Conservation (phyloP, 2,329 filamentous ascomycete species). For the Cladophialophora yegresii region DNA sequence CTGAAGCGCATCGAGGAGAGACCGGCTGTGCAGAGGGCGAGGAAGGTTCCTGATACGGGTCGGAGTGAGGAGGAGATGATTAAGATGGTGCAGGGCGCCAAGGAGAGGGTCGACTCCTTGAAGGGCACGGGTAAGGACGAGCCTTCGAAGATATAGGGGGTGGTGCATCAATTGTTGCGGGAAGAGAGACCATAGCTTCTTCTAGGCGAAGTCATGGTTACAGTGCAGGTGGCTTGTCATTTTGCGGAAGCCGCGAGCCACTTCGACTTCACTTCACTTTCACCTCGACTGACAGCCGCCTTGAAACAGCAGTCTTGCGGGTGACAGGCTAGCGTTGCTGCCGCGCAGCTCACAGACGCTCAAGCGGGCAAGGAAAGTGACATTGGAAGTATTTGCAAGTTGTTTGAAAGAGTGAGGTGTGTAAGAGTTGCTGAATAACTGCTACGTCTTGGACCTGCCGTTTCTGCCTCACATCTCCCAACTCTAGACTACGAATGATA, state of each 20-base stretch:
- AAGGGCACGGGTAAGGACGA: constrained; percentile 30
- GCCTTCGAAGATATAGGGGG: neutral
- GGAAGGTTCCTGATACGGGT: constrained; percentile 14
- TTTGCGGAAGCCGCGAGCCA: neutral
- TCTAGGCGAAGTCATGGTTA: neutral
- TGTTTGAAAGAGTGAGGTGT: neutral
- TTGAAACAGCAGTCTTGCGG: neutral
- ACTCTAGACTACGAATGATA: neutral
- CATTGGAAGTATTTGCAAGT: neutral
- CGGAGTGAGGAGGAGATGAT: constrained; percentile 16
- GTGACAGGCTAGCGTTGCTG: neutral
- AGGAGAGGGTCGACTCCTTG: constrained; percentile 23
- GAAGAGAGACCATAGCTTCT: neutral
- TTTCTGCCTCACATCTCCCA: neutral
- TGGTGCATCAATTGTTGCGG: too few relatives aligned
- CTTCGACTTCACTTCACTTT: neutral
- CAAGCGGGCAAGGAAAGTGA: neutral
- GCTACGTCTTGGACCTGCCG: neutral
- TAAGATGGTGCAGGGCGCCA: constrained; percentile 19
- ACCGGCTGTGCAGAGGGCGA: constrained; percentile 38
- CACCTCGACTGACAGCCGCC: neutral
- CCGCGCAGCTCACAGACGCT: neutral
- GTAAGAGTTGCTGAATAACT: neutral
- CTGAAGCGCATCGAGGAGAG: constrained; percentile 38
- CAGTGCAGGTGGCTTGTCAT: neutral